Evolutionary conservation across 176 grass and related monocot genomes (phyloP).

Genomic region (Eragrostis curvula): DNA sequence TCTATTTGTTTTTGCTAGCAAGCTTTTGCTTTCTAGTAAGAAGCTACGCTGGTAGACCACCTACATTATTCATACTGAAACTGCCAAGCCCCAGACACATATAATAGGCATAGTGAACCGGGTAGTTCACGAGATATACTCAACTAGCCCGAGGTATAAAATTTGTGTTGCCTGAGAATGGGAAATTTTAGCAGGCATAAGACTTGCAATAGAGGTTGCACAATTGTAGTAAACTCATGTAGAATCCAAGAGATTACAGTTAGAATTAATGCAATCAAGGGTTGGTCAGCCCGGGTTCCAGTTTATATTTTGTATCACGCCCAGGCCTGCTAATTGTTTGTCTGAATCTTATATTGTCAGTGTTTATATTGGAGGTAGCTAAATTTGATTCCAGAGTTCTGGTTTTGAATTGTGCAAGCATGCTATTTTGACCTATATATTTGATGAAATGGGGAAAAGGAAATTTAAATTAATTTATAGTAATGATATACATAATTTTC

Average conservation of each 20-base stretch:
- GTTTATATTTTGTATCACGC: too few relatives aligned
- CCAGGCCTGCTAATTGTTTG: too few relatives aligned
- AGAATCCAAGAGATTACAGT: neutral
- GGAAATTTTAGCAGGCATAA: neutral
- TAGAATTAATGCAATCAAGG: neutral
- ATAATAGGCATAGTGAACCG: neutral
- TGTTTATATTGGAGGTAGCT: too few relatives aligned
- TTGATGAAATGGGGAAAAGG: too few relatives aligned
- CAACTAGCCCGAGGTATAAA: constrained; percentile 13
- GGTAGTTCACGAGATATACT: neutral
- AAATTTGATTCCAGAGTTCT: too few relatives aligned
- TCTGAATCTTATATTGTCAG: too few relatives aligned
- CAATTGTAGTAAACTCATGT: neutral
- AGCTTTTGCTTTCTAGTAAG: neutral
- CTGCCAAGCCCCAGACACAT: neutral
- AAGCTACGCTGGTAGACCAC: constrained; percentile 3
- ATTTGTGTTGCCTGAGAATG: neutral
- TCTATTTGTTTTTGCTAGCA: constrained; percentile 2
- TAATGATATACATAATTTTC: too few relatives aligned
- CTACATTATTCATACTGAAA: neutral
- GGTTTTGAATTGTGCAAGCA: too few relatives aligned
- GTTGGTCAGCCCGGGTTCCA: too few relatives aligned
- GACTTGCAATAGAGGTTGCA: neutral
- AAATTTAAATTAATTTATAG: too few relatives aligned
- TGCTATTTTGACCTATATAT: too few relatives aligned